Evolutionary conservation across 2,329 filamentous ascomycete genomes (phyloP).

Genomic region (Aspergillus costaricaensis): DNA sequence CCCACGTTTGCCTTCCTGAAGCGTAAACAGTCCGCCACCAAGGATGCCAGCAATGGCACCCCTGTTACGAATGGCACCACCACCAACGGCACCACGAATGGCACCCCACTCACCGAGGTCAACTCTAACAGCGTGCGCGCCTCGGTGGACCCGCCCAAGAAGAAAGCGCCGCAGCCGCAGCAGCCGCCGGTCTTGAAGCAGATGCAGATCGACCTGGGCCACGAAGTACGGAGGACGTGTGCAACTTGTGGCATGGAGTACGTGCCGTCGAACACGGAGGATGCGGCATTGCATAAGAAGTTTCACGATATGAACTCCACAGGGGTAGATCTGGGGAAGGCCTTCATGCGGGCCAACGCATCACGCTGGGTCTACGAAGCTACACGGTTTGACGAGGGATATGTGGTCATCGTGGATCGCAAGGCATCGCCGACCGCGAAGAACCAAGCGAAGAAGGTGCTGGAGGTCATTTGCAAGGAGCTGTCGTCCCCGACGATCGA

Average conservation of each 20-base stretch:
- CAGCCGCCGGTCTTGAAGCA: constrained; percentile 52
- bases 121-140: constrained; percentile 47
- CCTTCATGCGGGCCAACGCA: constrained; percentile 56
- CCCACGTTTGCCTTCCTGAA: constrained; percentile 55
- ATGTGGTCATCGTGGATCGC: constrained; percentile 60
- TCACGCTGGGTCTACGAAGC: constrained; percentile 55
- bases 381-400: constrained; percentile 51
- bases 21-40: constrained; percentile 42
- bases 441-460: constrained; percentile 56
- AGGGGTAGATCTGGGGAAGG: constrained; percentile 63
- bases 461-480: constrained; percentile 65
- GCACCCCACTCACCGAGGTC: constrained; percentile 48
- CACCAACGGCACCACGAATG: constrained; percentile 30
- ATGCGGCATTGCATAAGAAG: constrained; percentile 63
- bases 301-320: constrained; percentile 64
- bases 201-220: constrained; percentile 63
- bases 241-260: constrained; percentile 67
- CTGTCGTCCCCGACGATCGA: constrained; percentile 62
- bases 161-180: constrained; percentile 35
- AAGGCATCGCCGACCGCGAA: constrained; percentile 55
- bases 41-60: constrained; percentile 23
- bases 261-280: constrained; percentile 61
- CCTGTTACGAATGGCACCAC: background rate
- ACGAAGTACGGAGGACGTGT: constrained; percentile 59
- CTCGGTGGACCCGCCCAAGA: constrained; percentile 42